Conservation (phyloP, 331 rosid genomes). For the Acacia concinna region DNA sequence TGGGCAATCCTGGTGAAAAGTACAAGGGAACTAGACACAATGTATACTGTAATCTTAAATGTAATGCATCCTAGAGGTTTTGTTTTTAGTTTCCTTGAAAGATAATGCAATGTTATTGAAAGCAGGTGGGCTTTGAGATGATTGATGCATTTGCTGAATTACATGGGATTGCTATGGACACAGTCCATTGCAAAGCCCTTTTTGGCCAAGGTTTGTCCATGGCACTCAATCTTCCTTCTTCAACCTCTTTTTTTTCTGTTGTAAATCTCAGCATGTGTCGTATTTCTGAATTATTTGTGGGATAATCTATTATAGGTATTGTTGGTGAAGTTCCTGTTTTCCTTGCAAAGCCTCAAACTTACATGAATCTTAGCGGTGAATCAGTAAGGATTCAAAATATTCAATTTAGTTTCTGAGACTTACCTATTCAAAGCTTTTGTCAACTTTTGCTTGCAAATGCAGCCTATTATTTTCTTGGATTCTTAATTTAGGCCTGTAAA, state of each 20-base stretch:
- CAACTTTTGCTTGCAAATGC: not conserved
- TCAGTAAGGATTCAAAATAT: slow-evolving; percentile 58
- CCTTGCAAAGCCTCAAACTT: slow-evolving; percentile 96
- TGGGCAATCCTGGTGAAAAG: slow-evolving; percentile 88
- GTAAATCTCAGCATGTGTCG: slow-evolving; percentile 9
- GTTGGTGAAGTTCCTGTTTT: slow-evolving; percentile 75
- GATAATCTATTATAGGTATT: slow-evolving; percentile 52
- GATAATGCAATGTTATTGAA: slow-evolving; percentile 7
- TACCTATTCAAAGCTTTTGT: not conserved
- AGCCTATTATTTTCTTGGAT: slow-evolving; percentile 12
- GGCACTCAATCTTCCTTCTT: slow-evolving; percentile 5
- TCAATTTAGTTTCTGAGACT: slow-evolving; percentile 16
- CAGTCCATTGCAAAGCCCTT: slow-evolving; percentile 72
- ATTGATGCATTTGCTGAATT: slow-evolving; percentile 80
- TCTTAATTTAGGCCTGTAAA: not conserved
- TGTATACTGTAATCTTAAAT: slow-evolving; percentile 49
- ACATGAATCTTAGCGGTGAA: slow-evolving; percentile 95
- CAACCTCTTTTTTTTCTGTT: not conserved
- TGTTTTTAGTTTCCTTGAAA: not conserved
- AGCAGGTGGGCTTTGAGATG: slow-evolving; percentile 86
- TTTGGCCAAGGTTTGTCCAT: slow-evolving; percentile 66
- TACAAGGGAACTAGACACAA: slow-evolving; percentile 86
- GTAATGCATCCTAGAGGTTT: not conserved
- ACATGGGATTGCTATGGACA: slow-evolving; percentile 58
- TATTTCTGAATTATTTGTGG: slow-evolving; percentile 28